These are phyloP conservation scores for Centrapalus pauciflorus DNA, from an alignment of 129 eudicot genomes.

Conservation along the genomic window DNA sequence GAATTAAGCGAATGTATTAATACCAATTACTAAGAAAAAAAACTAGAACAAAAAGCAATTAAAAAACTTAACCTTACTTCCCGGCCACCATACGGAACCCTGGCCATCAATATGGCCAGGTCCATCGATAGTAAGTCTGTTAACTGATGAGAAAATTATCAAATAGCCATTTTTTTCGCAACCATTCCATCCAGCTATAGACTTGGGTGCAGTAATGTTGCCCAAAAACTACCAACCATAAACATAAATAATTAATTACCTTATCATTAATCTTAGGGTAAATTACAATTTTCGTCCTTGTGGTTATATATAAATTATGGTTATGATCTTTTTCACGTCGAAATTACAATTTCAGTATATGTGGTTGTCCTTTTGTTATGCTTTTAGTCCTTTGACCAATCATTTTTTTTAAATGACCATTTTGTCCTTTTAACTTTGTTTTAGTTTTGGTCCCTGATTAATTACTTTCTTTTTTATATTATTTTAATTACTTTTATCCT, in stretches of 20 bases:
- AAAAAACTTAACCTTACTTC: background rate
- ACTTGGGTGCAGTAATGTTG: conserved; percentile 20
- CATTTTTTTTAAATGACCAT: no score
- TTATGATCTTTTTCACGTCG: no score
- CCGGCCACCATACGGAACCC: conserved; percentile 28
- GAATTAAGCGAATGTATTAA: background rate
- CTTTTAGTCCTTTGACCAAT: no score
- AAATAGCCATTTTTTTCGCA: background rate
- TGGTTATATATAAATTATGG: no score
- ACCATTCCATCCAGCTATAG: conserved; percentile 18
- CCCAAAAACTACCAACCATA: conserved; percentile 21
- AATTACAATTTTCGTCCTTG: no score
- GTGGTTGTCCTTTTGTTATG: no score
- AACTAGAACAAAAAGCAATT: background rate
- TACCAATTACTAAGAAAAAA: background rate
- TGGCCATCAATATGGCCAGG: conserved; percentile 32
- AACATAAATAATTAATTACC: background rate
- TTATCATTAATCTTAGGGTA: no score
- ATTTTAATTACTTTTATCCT: no score
- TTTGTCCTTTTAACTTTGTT: no score
- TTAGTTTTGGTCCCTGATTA: no score
- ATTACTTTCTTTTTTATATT: no score
- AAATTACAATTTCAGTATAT: no score
- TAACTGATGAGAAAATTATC: background rate
- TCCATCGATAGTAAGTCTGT: conserved; percentile 21